Conservation (phyloP, 176 grass and related monocot species). For the Alloteropsis semialata region DNA sequence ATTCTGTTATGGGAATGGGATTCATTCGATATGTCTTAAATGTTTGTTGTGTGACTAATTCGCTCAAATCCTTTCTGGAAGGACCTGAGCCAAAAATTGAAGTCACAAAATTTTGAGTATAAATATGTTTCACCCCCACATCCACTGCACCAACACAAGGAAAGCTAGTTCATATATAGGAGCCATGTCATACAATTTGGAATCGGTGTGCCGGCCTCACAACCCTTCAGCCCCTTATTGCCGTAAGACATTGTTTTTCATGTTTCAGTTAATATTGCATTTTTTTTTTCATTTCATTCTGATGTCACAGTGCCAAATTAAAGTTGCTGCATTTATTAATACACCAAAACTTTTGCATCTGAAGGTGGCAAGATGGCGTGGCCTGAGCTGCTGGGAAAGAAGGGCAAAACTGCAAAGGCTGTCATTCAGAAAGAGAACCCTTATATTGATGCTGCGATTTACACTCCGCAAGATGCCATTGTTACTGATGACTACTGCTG, state of each 20-base stretch:
- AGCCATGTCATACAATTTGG: neutral
- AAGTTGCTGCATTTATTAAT: neutral
- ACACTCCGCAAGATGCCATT: neutral
- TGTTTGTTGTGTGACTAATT: neutral
- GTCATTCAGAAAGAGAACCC: neutral
- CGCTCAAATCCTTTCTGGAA: neutral
- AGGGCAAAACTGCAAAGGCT: slow-evolving; percentile 3
- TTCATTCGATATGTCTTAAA: too few relatives aligned
- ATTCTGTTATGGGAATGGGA: too few relatives aligned
- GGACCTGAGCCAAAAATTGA: too few relatives aligned
- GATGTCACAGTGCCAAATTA: neutral
- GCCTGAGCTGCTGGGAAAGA: slow-evolving; percentile 33
- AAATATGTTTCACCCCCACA: neutral
- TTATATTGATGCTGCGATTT: neutral
- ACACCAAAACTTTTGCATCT: neutral
- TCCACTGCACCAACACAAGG: neutral
- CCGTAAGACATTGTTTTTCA: neutral
- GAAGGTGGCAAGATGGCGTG: neutral
- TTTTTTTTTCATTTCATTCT: neutral
- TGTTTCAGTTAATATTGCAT: neutral
- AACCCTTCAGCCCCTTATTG: neutral
- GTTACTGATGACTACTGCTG: slow-evolving; percentile 10
- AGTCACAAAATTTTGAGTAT: neutral
- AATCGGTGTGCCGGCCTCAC: neutral
- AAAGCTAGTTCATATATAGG: neutral